These are phyloP conservation scores for Eucalyptus globulus DNA, from an alignment of 345 rosid genomes.

Conservation along the genomic window DNA sequence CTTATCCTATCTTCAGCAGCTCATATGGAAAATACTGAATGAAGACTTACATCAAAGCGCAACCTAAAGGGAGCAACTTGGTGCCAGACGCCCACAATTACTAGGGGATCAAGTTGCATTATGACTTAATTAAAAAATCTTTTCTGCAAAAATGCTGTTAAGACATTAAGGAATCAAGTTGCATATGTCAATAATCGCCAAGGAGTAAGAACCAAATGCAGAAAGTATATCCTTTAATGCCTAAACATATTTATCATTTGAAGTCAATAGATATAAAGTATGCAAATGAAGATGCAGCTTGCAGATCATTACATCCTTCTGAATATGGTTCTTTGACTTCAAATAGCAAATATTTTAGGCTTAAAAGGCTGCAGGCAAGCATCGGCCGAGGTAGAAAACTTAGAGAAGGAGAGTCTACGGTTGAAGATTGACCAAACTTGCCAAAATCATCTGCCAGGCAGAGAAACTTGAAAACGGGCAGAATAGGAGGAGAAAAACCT, in stretches of 20 bases:
- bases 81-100: background rate
- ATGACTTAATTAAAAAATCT: background rate
- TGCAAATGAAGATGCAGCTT: background rate
- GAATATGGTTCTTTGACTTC: background rate
- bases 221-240: background rate
- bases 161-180: background rate
- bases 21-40: background rate
- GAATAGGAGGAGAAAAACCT: background rate
- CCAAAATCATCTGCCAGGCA: background rate
- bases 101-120: background rate
- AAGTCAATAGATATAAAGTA: background rate
- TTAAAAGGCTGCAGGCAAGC: background rate
- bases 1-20: background rate
- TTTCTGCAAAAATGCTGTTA: background rate
- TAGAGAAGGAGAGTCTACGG: background rate
- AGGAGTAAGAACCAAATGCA: background rate
- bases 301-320: background rate
- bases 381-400: background rate
- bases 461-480: background rate
- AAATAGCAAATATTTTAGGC: background rate
- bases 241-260: background rate
- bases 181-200: background rate
- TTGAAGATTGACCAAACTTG: background rate
- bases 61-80: background rate
- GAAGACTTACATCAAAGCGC: background rate